Evolutionary conservation across 1,284 basidiomycete genomes (phyloP).

Genomic region (Ustilago lituana): DNA sequence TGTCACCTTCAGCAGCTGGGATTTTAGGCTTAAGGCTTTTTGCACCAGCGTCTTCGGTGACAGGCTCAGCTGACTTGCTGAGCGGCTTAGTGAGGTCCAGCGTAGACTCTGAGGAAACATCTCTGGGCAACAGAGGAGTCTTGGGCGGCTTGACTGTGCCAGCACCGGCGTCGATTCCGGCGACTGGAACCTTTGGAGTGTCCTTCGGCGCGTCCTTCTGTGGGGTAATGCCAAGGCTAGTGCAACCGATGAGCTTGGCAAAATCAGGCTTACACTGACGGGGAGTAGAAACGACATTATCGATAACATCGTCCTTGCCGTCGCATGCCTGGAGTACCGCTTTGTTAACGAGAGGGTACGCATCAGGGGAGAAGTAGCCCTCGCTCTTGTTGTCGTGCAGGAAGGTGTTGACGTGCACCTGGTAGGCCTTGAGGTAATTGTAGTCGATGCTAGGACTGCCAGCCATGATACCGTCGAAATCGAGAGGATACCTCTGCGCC

Average conservation of each 20-base stretch:
- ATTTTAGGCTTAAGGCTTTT: too few species aligned
- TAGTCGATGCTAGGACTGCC: conserved; percentile 45
- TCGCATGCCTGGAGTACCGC: conserved; percentile 44
- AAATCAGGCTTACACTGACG: conserved; percentile 36
- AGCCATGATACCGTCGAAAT: conserved; percentile 50
- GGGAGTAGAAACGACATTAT: conserved; percentile 39
- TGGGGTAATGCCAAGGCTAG: conserved; percentile 5
- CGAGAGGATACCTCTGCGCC: conserved; percentile 38
- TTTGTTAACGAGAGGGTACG: conserved; percentile 31
- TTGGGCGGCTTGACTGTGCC: neutral
- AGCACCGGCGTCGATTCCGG: neutral
- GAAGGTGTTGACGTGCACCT: conserved; percentile 47
- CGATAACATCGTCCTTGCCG: conserved; percentile 36
- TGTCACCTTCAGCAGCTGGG: too few species aligned
- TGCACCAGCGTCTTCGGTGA: neutral
- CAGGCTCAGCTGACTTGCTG: neutral
- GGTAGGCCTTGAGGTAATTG: conserved; percentile 47
- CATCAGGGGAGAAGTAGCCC: conserved; percentile 20
- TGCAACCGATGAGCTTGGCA: conserved; percentile 24
- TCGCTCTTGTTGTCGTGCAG: conserved; percentile 19
- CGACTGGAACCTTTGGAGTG: neutral
- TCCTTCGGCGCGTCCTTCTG: neutral
- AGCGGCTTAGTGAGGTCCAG: neutral
- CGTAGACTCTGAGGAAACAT: neutral
- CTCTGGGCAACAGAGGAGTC: conserved; percentile 10